phyloP scores from a whole-genome alignment of 1,139 yeast species.

The Pichia sp. region DNA sequence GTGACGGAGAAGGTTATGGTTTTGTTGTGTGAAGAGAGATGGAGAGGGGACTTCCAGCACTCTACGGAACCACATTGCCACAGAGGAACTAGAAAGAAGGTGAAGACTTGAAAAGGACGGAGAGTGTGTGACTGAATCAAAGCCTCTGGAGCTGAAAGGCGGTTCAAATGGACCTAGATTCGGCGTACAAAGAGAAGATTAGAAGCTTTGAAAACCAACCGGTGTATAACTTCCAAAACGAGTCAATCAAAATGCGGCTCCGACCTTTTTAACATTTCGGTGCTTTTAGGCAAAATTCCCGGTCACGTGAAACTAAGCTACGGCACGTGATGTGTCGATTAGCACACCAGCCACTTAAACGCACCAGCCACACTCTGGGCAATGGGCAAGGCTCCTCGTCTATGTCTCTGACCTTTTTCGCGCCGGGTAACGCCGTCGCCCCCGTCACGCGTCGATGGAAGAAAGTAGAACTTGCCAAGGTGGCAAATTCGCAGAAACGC shows the following conservation, averaged over 20 bases:
- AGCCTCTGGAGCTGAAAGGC: neutral
- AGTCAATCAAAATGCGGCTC: neutral
- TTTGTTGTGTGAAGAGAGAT: neutral
- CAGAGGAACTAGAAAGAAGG: neutral
- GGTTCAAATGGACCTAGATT: neutral
- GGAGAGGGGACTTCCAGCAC: neutral
- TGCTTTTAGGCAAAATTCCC: neutral
- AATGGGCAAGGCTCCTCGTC: neutral
- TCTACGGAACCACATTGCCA: conserved; percentile 8
- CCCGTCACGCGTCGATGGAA: neutral
- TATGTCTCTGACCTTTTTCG: neutral
- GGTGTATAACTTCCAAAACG: neutral
- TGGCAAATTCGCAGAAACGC: neutral
- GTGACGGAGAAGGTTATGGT: neutral
- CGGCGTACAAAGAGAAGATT: no score
- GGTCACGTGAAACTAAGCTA: neutral
- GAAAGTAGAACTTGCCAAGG: neutral
- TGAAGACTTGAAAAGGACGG: neutral
- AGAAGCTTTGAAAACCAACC: no score
- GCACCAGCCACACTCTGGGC: neutral
- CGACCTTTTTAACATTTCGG: neutral
- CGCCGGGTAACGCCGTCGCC: neutral
- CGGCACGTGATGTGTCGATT: neutral
- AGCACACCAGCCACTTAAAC: neutral
- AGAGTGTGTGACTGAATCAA: neutral